Base-by-base conservation (phyloP, 768 basidiomycete genomes). In the Dentipellis fragilis region DNA sequence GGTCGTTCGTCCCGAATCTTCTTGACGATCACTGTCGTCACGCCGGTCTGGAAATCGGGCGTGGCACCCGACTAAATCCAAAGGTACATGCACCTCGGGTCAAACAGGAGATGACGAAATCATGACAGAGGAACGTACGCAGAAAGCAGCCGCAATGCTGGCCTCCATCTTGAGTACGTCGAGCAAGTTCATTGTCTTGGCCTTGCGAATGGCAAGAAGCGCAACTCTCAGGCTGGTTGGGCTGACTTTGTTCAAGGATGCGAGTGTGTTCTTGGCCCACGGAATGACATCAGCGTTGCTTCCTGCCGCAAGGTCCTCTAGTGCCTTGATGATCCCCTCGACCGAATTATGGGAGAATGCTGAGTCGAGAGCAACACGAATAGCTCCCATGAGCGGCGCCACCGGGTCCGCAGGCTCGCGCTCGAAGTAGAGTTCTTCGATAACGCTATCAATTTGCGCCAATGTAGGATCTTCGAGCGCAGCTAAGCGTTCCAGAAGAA, bases 151-250 rank as follows among this genome's bases (percentile, higher is more conserved):
- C 17, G 91, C 93, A 64, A 97, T 87, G 62, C 80, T 81, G 60
- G 93, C 74, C 65, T 98, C 95, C 83, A 88, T 91, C 60, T 86
- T 72, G 57, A 98, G 73, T 1, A 81, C 81, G 56, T 87, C 75
- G 5, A 75, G 72, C 40, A 98, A 73, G 2, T 76, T 66, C 75
- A 84, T 69, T 1, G 71, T 69, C 62, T 74, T 80, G n/a, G 91
- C 93, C 57, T 73, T 72, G 49, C 87, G 82, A 54, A 93, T 79
- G 1, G 90, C 89, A 62, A 78, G 72, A 19, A 98, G 74, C n/a
- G 94, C 81, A 37, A 98, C 87, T 67, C 89, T 90, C 61, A 97
- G 76, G 62, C 92, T 93, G 1, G 94, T 96, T 10, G 95, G 95
- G 69, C 93, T 93, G 42, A 91, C 81, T 61, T 78, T 60, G 40